These are phyloP conservation scores for Monosporascus sp. DNA, from an alignment of 2,329 filamentous ascomycete genomes.

Conservation along the genomic window DNA sequence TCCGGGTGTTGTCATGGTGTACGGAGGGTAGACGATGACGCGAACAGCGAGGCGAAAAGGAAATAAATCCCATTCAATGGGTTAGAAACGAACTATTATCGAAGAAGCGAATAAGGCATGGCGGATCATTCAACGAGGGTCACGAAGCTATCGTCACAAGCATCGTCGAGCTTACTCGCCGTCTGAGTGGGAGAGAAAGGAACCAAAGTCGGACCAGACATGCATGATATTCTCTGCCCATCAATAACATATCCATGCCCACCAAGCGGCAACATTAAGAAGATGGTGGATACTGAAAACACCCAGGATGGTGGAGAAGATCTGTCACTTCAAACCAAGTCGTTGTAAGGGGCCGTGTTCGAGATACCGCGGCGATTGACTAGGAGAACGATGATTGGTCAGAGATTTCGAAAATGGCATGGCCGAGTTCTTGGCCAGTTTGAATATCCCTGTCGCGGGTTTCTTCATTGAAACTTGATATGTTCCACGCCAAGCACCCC, in stretches of 20 bases:
- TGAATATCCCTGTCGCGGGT: background rate
- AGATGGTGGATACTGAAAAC: background rate
- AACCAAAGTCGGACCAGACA: background rate
- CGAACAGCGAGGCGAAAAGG: conserved; percentile 20
- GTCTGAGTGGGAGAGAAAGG: background rate
- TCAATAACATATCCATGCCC: too few species aligned
- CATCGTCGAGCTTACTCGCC: conserved; percentile 4
- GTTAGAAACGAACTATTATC: conserved; percentile 26
- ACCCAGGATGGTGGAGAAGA: background rate
- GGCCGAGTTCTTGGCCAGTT: background rate
- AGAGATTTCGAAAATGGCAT: background rate
- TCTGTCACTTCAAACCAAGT: background rate
- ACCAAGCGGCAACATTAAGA: too few species aligned
- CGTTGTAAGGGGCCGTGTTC: background rate
- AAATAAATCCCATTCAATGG: conserved; percentile 44
- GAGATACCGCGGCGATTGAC: background rate
- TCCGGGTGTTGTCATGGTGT: conserved; percentile 39
- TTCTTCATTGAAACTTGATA: background rate
- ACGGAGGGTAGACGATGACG: conserved; percentile 19
- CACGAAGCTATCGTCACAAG: conserved; percentile 12
- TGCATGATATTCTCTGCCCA: background rate
- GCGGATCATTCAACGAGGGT: conserved; percentile 3
- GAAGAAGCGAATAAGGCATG: conserved; percentile 24
- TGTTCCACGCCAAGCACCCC: background rate
- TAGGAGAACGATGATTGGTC: background rate